These are phyloP conservation scores for Elsinoe perseae DNA, from an alignment of 2,329 filamentous ascomycete species.

Conservation along the genomic window DNA sequence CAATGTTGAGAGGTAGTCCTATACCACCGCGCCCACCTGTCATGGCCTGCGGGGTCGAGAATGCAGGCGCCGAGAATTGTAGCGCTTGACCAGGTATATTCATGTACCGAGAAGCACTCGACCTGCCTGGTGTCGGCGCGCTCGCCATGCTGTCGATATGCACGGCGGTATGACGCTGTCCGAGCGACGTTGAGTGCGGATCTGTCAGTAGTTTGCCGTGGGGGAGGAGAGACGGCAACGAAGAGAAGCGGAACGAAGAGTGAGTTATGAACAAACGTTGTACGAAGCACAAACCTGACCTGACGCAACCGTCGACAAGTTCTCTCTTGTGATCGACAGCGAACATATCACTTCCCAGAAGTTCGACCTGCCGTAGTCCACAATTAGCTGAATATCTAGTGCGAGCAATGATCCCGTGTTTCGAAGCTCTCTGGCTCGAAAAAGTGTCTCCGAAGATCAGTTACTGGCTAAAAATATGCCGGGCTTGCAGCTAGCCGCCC, in stretches of 20 bases:
- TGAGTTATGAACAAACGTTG: slow-evolving; percentile 1
- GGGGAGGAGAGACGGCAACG: background rate
- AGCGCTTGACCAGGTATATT: slow-evolving; percentile 4
- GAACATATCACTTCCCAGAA: background rate
- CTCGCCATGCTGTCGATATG: background rate
- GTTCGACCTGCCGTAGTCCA: background rate
- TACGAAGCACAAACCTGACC: background rate
- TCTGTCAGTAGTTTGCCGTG: background rate
- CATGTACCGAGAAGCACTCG: background rate
- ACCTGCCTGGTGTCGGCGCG: background rate
- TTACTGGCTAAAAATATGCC: slow-evolving; percentile 9
- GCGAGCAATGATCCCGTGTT: background rate
- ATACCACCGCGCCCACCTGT: slow-evolving; percentile 9
- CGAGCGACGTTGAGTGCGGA: background rate
- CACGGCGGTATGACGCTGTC: background rate
- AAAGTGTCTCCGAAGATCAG: background rate
- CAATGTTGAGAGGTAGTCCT: slow-evolving; percentile 50
- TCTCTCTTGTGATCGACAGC: slow-evolving; percentile 1
- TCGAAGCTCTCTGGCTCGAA: background rate
- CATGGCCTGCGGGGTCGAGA: slow-evolving; percentile 7
- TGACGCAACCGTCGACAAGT: background rate
- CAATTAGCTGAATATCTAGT: background rate
- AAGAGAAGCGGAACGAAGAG: background rate
- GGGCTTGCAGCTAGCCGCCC: background rate
- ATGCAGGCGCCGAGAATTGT: background rate